A percentile compares a stretch with the other conserved stretches of the same genome.
These are phyloP conservation scores for Prunus mume DNA, from an alignment of 306 rosid species.

Conservation along the genomic window DNA sequence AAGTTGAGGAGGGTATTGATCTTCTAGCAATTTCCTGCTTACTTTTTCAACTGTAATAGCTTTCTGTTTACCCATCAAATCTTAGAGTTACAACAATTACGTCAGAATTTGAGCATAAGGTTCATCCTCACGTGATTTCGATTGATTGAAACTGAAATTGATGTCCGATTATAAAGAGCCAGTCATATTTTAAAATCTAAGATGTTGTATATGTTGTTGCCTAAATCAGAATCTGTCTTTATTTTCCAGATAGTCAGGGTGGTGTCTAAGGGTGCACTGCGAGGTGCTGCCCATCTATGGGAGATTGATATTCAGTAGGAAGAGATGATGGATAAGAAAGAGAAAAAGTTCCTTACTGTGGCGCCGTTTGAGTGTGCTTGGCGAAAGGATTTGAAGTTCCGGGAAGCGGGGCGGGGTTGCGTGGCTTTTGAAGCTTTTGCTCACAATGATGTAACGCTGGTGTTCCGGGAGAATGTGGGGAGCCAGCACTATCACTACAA, in stretches of 20 bases:
- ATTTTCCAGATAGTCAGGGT: slow-evolving; percentile 18
- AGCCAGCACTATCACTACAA: slow-evolving; percentile 92
- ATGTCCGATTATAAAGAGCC: neutral
- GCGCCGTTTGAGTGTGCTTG: slow-evolving; percentile 95
- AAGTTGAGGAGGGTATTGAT: slow-evolving; percentile 12
- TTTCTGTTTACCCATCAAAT: neutral
- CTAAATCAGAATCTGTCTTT: neutral
- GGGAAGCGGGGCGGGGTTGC: slow-evolving; percentile 91
- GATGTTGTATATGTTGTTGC: slow-evolving; percentile 3
- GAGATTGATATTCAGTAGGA: neutral
- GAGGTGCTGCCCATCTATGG: neutral
- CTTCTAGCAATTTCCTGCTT: slow-evolving; percentile 29
- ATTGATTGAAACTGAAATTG: neutral
- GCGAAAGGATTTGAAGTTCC: slow-evolving; percentile 75
- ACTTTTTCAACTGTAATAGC: slow-evolving; percentile 4
- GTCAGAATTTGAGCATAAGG: neutral
- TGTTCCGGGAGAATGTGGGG: slow-evolving; percentile 84
- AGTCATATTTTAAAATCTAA: neutral
- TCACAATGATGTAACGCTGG: slow-evolving; percentile 85
- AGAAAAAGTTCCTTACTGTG: slow-evolving; percentile 59
- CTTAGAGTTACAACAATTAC: neutral
- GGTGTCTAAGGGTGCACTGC: slow-evolving; percentile 2
- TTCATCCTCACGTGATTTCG: neutral
- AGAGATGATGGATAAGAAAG: slow-evolving; percentile 56
- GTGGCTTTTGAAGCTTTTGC: slow-evolving; percentile 92